These are phyloP conservation scores for Diaporthe caulivora DNA, from an alignment of 2,329 filamentous ascomycete species.

Conservation along the genomic window DNA sequence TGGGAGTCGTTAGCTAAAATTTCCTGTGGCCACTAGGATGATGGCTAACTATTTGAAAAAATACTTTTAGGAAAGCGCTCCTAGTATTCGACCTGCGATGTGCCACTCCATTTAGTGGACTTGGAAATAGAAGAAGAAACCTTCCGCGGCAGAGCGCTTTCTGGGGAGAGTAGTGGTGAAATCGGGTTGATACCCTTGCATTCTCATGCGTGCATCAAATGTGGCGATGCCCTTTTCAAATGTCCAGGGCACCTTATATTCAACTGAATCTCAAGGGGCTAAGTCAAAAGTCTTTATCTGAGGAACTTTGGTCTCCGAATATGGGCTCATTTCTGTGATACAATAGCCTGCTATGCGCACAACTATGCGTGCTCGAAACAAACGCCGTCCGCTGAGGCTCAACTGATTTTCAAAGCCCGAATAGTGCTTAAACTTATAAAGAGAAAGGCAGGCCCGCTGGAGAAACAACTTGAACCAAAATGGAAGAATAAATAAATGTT, in stretches of 20 bases:
- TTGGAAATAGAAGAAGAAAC: background rate
- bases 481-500: background rate
- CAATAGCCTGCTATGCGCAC: too few species aligned
- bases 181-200: conserved; percentile 20
- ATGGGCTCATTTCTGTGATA: background rate
- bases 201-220: conserved; percentile 9
- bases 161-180: conserved; percentile 12
- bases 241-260: conserved; percentile 27
- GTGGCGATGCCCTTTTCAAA: conserved; percentile 16
- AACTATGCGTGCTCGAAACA: background rate
- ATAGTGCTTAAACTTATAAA: background rate
- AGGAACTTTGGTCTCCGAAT: background rate
- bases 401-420: background rate
- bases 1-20: background rate
- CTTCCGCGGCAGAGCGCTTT: background rate
- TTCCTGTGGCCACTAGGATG: too few species aligned
- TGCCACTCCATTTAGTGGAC: background rate
- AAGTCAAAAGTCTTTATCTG: background rate
- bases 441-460: background rate
- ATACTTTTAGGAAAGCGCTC: background rate
- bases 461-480: too few species aligned
- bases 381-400: background rate
- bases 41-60: too few species aligned
- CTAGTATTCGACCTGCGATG: background rate
- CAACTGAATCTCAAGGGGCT: background rate